Base-by-base conservation (phyloP, 805 yeast species). In the Yarrowia sp. region DNA sequence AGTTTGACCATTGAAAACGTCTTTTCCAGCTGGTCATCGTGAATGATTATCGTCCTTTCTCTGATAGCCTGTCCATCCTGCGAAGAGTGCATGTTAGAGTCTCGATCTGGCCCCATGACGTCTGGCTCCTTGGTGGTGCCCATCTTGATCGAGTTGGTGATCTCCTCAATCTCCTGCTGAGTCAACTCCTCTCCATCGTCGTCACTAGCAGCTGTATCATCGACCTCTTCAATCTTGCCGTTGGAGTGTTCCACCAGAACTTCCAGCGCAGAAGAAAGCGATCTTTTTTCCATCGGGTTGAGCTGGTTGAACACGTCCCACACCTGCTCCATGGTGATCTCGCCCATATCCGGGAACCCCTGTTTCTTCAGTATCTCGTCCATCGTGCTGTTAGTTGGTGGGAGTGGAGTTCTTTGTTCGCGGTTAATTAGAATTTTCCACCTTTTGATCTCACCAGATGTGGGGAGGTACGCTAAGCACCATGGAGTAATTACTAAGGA, bases 301-400 rank as follows among this genome's bases (percentile, higher is more conserved):
- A 63, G 67, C 56, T 63, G 55, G 56, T 63, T 63, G 40, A 63
- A 63, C 67, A 63, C 67, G 26, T 63, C 56, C 67, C 67, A 63
- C 26, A 63, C 56, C 56, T 63, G 67, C 32, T 63, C 67, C 67
- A 63, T 63, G 26, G 67, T 63, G 36, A 63, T 46, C 19, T 63
- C 67, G 11, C 67, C 67, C 67, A 63, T 63, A 15, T 63, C 67
- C 19, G 67, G 67, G 67, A 63, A 63, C 22, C 56, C 67, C 65
- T 43, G 65, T 35, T 59, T 59, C 15, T 59, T 43, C 32, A 43
- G 35, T 8, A 59, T 59, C 65, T 59, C 40, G 42, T 59, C 65
- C 65, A 59, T 58, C 32, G 46, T 49, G 36, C 16, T 26, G 32
- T 26, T 53, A 4, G 55, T 49, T 5, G 36, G 16, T 22, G 52